A percentile compares a stretch with the other conserved stretches of the same genome.
phyloP scores from a whole-genome alignment of 2,329 filamentous ascomycete species.

The Fusarium nygamai region DNA sequence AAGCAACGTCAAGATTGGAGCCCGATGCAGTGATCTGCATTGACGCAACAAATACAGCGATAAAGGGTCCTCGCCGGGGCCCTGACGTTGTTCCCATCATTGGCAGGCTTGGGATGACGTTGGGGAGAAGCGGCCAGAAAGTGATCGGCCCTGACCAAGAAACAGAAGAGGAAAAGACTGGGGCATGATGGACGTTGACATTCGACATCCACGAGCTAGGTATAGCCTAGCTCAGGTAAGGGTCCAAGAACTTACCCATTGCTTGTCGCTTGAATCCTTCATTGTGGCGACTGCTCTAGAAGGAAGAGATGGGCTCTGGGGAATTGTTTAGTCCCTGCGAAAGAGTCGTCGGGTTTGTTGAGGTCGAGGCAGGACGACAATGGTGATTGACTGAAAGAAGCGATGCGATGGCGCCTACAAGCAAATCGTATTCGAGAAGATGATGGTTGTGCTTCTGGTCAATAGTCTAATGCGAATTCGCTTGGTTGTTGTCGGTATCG shows the following conservation, averaged over 20 bases:
- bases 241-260: conserved; percentile 55
- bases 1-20: conserved; percentile 17
- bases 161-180: conserved; percentile 22
- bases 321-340: neutral
- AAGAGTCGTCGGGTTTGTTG: neutral
- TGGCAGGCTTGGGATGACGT: conserved; percentile 33
- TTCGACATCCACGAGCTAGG: conserved; percentile 1
- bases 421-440: neutral
- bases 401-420: neutral
- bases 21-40: conserved; percentile 26
- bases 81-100: conserved; percentile 30
- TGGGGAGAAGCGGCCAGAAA: conserved; percentile 25
- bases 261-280: conserved; percentile 54
- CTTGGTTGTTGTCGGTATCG: neutral
- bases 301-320: neutral
- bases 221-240: conserved; percentile 13
- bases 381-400: neutral
- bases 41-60: conserved; percentile 35
- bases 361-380: neutral
- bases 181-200: conserved; percentile 14
- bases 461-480: neutral
- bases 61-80: conserved; percentile 32
- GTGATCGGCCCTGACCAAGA: conserved; percentile 6
- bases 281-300: conserved; percentile 20
- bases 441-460: neutral